Evolutionary conservation across 179 eudicot genomes (phyloP), one percentile per base, ranked within the genome.

Genomic region (Silene noctiflora): DNA sequence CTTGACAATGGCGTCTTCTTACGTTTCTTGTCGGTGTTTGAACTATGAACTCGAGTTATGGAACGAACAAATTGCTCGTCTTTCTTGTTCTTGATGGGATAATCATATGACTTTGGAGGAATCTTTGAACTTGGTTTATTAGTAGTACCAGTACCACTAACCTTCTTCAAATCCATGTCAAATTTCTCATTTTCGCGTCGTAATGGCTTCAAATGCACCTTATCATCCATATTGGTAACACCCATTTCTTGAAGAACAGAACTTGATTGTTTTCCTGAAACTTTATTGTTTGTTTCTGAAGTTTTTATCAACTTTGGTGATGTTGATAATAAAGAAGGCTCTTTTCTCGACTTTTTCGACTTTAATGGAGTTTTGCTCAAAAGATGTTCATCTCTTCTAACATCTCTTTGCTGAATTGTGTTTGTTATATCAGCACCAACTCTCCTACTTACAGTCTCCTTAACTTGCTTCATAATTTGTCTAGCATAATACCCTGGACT

Each of bases 381-480:
- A 21, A 86, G 83, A 77, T 83, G 74, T 46, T 85, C 85, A 73
- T 91, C 86, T 76, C 84, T 81, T 75, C 86, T 80, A 39, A 80
- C 67, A 7, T 76, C 75, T 33, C 74, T 74, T 46, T 73, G 56
- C 27, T 20, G 78, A 42, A 78, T 56, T 31, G 83, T 83, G 70
- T 93, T 93, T 5, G 93, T 92, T 60, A 92, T 87, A 56, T 92
- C 97, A 6, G 77, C 61, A 0, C 98, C 96, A 76, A 87, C 86
- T 85, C 85, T 90, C 33, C 90, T 79, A 71, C 87, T 82, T 6
- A 88, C 91, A 58, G 80, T 88, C 80, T 92, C 97, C 77, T 67
- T 90, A 6, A 84, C 92, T 69, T 90, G 92, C 83, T 86, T 90
- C 81, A 90, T 86, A 39, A 89, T 87, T 66, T 94, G 90, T 56